Base-by-base conservation (phyloP, 2,329 filamentous ascomycete species). In the Pyrenophora graminea region DNA sequence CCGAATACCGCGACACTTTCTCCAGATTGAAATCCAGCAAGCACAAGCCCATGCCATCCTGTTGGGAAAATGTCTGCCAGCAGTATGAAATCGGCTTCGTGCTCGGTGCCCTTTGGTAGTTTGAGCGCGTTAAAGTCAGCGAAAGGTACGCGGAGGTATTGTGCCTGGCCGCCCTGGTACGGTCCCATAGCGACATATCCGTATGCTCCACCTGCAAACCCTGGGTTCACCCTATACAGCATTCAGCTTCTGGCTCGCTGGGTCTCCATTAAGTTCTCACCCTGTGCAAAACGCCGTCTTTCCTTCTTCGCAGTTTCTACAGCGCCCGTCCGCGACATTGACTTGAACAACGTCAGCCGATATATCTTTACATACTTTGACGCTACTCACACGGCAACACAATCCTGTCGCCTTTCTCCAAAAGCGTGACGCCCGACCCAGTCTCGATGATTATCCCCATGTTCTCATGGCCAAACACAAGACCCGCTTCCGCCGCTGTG, bases 101-200 rank as follows among this genome's bases (percentile, higher is more conserved):
- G 75, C 54, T 86, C 82, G 13, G 74, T 84, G 0, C 84, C 85
- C 6, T 79, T 73, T 1, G 85, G 85, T 1, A 89, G 72, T 45
- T 81, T 81, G 27, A 88, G 69, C 5, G 82, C 82, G 53, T 88
- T 88, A 72, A 87, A 87, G 63, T 88, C 85, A 1, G 85, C 85
- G 50, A 83, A 87, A 0, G 85, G 85, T 1, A 88, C 81, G 3
- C 84, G 78, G 15, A 88, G 72, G 51, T 84, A 88, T 64, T 88
- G 83, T 2, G 85, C 85, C 64, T 86, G 82, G 12, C 82, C 81
- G 49, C 79, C 80, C 47, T 79, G 76, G 52, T 80, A 80, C 1
- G 76, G 76, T 1, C 83, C 83, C 82, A 84, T 83, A 9, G 80
- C 76, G n/a, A 87, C 84, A 59, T 87, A 84, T 5, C 84, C 82